phyloP scores from a whole-genome alignment of 768 basidiomycete genomes.

The Amanita polypyramis region DNA sequence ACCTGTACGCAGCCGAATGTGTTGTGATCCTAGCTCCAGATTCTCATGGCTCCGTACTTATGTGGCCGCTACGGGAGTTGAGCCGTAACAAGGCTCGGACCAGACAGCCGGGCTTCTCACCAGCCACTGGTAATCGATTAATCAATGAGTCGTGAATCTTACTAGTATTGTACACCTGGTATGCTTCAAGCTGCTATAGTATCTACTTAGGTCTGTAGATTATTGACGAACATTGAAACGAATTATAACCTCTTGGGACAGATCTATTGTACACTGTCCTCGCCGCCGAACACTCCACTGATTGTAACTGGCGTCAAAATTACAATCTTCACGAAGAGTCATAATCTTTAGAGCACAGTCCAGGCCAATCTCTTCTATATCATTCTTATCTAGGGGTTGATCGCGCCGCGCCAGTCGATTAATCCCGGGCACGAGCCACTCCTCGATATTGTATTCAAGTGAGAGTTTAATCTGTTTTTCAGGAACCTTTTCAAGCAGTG shows the following conservation, averaged over 20 bases:
- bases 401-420: slow-evolving; percentile 12
- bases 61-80: too few relatives aligned
- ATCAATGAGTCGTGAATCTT: too few relatives aligned
- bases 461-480: slow-evolving; percentile 19
- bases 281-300: not conserved
- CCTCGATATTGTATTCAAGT: slow-evolving; percentile 15
- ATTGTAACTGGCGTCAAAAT: not conserved
- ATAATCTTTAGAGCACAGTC: slow-evolving; percentile 12
- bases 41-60: too few relatives aligned
- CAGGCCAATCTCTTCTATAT: slow-evolving; percentile 15
- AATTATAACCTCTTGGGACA: not conserved
- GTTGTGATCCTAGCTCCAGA: too few relatives aligned
- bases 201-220: not conserved
- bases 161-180: too few relatives aligned
- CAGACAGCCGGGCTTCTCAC: too few relatives aligned
- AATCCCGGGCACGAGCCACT: slow-evolving; percentile 20
- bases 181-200: too few relatives aligned
- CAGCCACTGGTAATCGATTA: too few relatives aligned
- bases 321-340: slow-evolving; percentile 12
- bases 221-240: not conserved
- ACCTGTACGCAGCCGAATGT: too few relatives aligned
- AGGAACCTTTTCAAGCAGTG: slow-evolving; percentile 8
- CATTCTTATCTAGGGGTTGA: slow-evolving; percentile 15
- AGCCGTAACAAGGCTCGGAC: too few relatives aligned
- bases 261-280: not conserved